Base-by-base conservation (phyloP, 1,284 basidiomycete genomes). In the Trametes sp. region DNA sequence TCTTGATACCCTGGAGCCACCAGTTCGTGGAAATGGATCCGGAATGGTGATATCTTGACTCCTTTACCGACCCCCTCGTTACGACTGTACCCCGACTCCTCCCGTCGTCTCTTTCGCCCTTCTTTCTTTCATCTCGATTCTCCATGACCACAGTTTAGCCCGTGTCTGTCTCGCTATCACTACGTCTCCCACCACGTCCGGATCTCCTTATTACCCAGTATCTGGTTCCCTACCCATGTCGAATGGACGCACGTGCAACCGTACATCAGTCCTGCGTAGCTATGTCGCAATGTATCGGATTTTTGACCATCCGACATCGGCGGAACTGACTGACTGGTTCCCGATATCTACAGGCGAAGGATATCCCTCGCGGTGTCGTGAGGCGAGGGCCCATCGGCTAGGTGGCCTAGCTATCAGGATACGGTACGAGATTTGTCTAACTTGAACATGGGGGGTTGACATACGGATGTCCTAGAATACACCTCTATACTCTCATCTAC, bases 221-320 rank as follows among this genome's bases (percentile, higher is more conserved):
- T 44, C 31, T 33, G 31, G 31, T 33, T 11, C n/a, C n/a, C 41
- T n/a, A 3, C 24, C 54, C 36, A 51, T 21, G 35, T 48, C 46
- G 44, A 44, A 28, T 44, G 57, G 57, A 63, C 57, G 45, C 35
- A 56, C 31, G 23, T 53, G 49, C 57, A n/a, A 53, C 44, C 63
- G 45, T 57, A 64, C 49, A 61, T 64, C 52, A 52, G 23, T 51
- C 16, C 52, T 33, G 46, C 59, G 57, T 58, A 50, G 57, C 57
- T 52, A 52, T 41, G 38, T 41, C 38, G 38, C 49, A 45, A 52
- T 58, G 57, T 58, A 58, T 52, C 42, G 38, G 49, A 49, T 35
- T 33, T 29, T 35, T 28, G 36, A 57, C 7, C 38, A 19, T 13
- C 2, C 35, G 5, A 2, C 38, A n/a, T n/a, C n/a, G n/a, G n/a